A percentile compares a stretch with the other conserved stretches of the same genome.
Conservation (phyloP, 2,329 filamentous ascomycete species). For the Hypoxylon sp. region DNA sequence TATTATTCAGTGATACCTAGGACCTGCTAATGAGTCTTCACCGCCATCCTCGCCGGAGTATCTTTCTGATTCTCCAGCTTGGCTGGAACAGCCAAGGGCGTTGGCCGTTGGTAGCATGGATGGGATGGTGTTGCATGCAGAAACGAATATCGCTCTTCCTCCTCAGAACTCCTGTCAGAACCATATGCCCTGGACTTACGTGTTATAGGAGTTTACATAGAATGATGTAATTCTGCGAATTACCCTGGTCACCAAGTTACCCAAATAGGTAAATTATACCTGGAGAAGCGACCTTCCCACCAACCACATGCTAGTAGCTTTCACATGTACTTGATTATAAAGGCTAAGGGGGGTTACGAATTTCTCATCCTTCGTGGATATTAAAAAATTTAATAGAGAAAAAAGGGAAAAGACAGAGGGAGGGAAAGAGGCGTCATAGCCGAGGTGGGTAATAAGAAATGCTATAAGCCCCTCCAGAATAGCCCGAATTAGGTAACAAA, state of each 20-base stretch:
- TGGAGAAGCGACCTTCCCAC: slow-evolving; percentile 1
- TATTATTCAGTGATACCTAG: slow-evolving; percentile 10
- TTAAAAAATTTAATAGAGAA: neutral
- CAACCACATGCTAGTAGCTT: slow-evolving; percentile 9
- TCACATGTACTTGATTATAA: slow-evolving; percentile 10
- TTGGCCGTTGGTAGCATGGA: slow-evolving; percentile 21
- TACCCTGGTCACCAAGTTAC: slow-evolving; percentile 22
- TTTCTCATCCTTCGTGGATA: neutral
- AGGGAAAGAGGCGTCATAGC: slow-evolving; percentile 12
- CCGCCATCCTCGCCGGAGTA: slow-evolving; percentile 40
- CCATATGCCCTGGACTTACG: slow-evolving; percentile 16
- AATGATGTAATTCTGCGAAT: slow-evolving; percentile 40
- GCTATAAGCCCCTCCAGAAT: slow-evolving; percentile 13
- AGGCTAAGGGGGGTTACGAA: slow-evolving; percentile 1
- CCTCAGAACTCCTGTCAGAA: slow-evolving; percentile 18
- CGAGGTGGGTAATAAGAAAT: slow-evolving; percentile 11
- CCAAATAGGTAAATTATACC: slow-evolving; percentile 32
- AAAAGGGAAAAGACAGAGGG: neutral
- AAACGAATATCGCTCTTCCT: slow-evolving; percentile 18
- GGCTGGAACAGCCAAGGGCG: slow-evolving; percentile 26
- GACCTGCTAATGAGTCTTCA: slow-evolving; percentile 18
- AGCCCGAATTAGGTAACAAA: slow-evolving; percentile 21
- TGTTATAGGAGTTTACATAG: slow-evolving; percentile 20
- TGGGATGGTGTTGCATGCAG: slow-evolving; percentile 21
- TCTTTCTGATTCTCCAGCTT: slow-evolving; percentile 31